Base-by-base conservation (phyloP, 192 early-diverging fungal genomes). In the Obelidium mucronatum region DNA sequence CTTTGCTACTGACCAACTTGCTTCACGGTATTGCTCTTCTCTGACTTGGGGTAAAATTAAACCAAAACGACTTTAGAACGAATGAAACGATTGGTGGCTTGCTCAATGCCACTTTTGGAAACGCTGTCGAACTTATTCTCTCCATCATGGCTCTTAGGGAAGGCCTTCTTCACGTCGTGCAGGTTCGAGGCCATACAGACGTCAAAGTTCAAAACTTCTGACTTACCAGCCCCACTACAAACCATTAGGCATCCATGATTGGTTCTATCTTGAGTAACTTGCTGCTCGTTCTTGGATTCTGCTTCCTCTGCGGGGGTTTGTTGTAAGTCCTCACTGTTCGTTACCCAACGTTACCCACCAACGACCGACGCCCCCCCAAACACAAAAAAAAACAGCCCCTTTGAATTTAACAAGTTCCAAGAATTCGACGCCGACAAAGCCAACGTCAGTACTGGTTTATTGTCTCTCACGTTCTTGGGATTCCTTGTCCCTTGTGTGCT, bases 231-330 rank as follows among this genome's bases (percentile, higher is more conserved):
- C n/a, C n/a, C n/a, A n/a, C n/a, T n/a, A n/a, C n/a, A n/a, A n/a
- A n/a, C n/a, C n/a, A n/a, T n/a, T n/a, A n/a, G n/a, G 91, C 97
- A 0, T 94, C 92, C 40, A 87, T 97, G 62, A 78, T 97, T 1
- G 97, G 97, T 44, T 96, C 94, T 6, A 92, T 98, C 60, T 84
- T 98, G 13, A 93, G 92, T 75, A 98, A 96, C 80, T 67, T 97
- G 56, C 80, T 96, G 24, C 82, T 96, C 68, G 94, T 97, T 2
- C 83, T 94, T 2, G 96, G 96, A 36, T 85, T 93, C 73, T 94
- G 92, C 69, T 97, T 96, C 86, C 84, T 96, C 48, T 85, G 85
- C 66, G 95, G 95, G 52, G 96, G 96, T 26, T n/a, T 92, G 63
- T 48, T 48, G 44, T 48, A 48, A 48, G 8, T 48, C 8, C 19